Percentiles rank a stretch among this genome's conserved stretches.
phyloP scores from a whole-genome alignment of 345 rosid genomes.

The Gossypium rotundifolium region DNA sequence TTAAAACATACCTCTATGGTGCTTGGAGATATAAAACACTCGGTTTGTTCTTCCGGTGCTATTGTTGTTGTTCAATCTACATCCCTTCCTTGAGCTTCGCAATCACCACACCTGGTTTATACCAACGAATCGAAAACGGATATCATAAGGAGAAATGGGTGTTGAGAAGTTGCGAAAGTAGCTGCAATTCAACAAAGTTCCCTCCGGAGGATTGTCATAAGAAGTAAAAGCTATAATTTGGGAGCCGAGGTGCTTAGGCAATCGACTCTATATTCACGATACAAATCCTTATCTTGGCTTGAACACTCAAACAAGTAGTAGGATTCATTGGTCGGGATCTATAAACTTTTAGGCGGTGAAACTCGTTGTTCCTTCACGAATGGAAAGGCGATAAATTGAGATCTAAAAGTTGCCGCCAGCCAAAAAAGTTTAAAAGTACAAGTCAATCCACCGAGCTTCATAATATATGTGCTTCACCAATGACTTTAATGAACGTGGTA shows the following conservation, averaged over 20 bases:
- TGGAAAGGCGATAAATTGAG: conserved; percentile 4
- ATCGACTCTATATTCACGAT: accelerated
- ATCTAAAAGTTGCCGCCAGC: background rate
- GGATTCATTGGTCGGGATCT: accelerated
- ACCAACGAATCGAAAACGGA: background rate
- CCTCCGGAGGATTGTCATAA: too few relatives aligned
- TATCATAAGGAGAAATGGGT: background rate
- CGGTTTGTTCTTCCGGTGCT: background rate
- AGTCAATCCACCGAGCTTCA: background rate
- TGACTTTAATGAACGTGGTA: background rate
- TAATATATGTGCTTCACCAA: conserved; percentile 12
- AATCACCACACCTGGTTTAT: background rate
- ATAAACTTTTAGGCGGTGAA: too few relatives aligned
- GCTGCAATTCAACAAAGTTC: conserved; percentile 1
- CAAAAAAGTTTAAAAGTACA: too few relatives aligned
- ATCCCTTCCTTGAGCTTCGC: background rate
- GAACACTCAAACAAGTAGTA: background rate
- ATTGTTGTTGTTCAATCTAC: background rate
- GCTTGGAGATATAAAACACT: background rate
- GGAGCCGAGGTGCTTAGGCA: background rate
- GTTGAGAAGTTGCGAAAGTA: background rate
- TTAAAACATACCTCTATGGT: conserved; percentile 4
- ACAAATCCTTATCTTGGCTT: background rate
- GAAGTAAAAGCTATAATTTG: background rate
- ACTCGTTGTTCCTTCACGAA: background rate